Base-by-base conservation (phyloP, 331 rosid species). In the Quercus tomentella region DNA sequence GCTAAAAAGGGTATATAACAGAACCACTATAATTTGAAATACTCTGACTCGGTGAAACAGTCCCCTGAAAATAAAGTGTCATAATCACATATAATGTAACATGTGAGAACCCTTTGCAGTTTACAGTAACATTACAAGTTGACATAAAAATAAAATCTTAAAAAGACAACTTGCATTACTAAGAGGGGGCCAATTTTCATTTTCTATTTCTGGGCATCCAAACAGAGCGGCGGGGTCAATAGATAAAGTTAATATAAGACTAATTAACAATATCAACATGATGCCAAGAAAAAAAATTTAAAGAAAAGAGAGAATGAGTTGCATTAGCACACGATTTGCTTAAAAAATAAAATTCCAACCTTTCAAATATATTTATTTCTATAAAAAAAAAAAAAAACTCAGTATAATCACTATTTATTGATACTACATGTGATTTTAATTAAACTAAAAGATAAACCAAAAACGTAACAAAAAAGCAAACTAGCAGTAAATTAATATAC, bases 21-120 rank as follows among this genome's bases (percentile, higher is more conserved):
- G 87, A 89, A 90, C 82, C 84, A 81, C 85, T 37, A 84, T 68
- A 79, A 82, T 80, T 71, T 66, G 76, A 80, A 87, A 57, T 61
- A 78, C 54, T 56, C 76, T 82, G 86, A 72, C 80, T 74, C 81
- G 74, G 76, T 74, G 83, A 71, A 81, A 74, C 82, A 86, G 78
- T 87, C 86, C 87, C 97, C 98, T 95, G 88, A 26, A 41, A 41
- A 49, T 14, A 49, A 84, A 43, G 82, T 84, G 63, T 65, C 74
- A 70, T 35, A 86, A 84, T 72, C 15, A 74, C 54, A 74, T n/a
- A 74, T 83, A 75, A 20, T 72, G 75, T 62, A 57, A 74, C 75
- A 54, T 17, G 17, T 17, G 55, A 80, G 67, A 49, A 58, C n/a
- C 17, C 22, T 45, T 60, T 60, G 16, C 54, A 60, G 31, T 57